Conservation (phyloP, 306 rosid species). For the Trifolium pratense region DNA sequence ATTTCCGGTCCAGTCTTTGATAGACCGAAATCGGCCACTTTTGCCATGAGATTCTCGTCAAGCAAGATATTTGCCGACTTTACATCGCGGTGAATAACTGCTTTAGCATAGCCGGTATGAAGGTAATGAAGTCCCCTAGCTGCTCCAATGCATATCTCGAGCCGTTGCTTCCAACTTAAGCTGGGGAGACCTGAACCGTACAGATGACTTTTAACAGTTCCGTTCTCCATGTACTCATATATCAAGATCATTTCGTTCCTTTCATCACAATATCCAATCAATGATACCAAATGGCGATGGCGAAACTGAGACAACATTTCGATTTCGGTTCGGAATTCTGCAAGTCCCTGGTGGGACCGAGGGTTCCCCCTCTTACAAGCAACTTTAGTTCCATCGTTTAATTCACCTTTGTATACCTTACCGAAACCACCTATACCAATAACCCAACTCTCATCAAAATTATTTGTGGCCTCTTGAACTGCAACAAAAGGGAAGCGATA, state of each 20-base stretch:
- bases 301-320: constrained; percentile 94
- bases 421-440: constrained; percentile 95
- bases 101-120: constrained; percentile 91
- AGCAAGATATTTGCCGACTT: constrained; percentile 94
- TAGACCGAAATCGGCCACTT: constrained; percentile 96
- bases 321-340: constrained; percentile 91
- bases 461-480: constrained; percentile 83
- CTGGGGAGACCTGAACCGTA: constrained; percentile 80
- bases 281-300: constrained; percentile 91
- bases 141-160: constrained; percentile 88
- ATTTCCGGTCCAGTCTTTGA: constrained; percentile 93
- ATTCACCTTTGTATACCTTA: constrained; percentile 85
- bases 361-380: constrained; percentile 97
- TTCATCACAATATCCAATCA: constrained; percentile 93
- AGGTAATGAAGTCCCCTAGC: constrained; percentile 98
- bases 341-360: constrained; percentile 82
- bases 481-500: constrained; percentile 79
- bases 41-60: constrained; percentile 95
- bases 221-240: constrained; percentile 95
- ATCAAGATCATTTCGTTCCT: constrained; percentile 90
- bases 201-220: constrained; percentile 86
- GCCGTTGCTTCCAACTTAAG: constrained; percentile 88
- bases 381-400: constrained; percentile 82
- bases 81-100: constrained; percentile 95
- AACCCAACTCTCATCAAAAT: constrained; percentile 86